Evolutionary conservation across 768 basidiomycete genomes (phyloP).

Genomic region (Termitomyces sp.): DNA sequence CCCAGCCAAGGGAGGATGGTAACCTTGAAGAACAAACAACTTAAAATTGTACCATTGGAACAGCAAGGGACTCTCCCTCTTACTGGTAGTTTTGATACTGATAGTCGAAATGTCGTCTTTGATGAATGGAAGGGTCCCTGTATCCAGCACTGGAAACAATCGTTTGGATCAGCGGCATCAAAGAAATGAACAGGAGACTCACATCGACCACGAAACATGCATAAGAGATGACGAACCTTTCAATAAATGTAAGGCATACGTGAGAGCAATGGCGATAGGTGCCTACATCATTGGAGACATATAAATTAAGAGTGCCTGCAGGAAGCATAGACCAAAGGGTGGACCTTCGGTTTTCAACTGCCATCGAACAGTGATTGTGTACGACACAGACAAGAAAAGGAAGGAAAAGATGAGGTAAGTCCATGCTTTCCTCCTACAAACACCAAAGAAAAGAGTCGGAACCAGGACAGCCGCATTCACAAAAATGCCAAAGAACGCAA

Average conservation of each 20-base stretch:
- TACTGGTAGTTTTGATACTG: neutral
- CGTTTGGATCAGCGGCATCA: no score
- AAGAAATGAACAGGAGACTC: neutral
- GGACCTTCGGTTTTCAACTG: neutral
- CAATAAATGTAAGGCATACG: neutral
- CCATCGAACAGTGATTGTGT: neutral
- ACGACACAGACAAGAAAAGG: neutral
- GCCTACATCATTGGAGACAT: neutral
- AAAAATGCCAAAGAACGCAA: neutral
- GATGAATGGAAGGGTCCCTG: neutral
- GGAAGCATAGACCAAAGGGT: neutral
- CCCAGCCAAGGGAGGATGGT: neutral
- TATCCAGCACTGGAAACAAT: neutral
- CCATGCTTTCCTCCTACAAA: neutral
- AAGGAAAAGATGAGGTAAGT: neutral
- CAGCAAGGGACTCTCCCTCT: neutral
- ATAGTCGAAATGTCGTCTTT: neutral
- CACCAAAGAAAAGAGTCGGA: neutral
- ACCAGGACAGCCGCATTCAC: neutral
- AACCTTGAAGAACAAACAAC: neutral
- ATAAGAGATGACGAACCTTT: neutral
- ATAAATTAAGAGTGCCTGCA: neutral
- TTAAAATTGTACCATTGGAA: neutral
- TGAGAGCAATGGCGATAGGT: no score
- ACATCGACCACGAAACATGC: neutral